Evolutionary conservation across 768 basidiomycete species (phyloP).

Genomic region (Pleurotus cornucopiae): DNA sequence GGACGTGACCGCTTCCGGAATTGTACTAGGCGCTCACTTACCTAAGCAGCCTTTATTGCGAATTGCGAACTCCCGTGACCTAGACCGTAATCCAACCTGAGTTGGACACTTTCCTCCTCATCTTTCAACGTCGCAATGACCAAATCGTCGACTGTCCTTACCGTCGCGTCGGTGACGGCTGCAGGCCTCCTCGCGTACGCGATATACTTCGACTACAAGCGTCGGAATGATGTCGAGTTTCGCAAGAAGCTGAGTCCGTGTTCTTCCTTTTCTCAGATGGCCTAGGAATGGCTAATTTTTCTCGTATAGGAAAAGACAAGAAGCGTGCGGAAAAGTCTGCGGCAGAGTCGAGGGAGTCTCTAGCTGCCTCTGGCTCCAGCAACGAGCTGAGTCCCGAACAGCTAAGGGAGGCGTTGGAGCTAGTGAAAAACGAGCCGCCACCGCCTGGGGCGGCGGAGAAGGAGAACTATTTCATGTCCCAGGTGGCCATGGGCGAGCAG

Average conservation of each 20-base stretch:
- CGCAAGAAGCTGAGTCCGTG: constrained; percentile 77
- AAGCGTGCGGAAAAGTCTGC: constrained; percentile 77
- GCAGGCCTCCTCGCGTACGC: constrained; percentile 75
- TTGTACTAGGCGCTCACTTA: neutral
- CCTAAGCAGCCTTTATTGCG: neutral
- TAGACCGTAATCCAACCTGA: neutral
- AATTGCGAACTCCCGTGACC: neutral
- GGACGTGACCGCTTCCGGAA: constrained; percentile 6
- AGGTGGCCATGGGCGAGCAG: constrained; percentile 85
- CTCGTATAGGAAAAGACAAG: constrained; percentile 79
- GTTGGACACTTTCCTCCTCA: neutral
- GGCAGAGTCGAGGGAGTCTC: constrained; percentile 44
- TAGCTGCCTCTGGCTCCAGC: constrained; percentile 21
- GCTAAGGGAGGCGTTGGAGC: constrained; percentile 59
- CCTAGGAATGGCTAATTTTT: constrained; percentile 5
- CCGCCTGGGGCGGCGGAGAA: constrained; percentile 70
- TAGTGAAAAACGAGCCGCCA: constrained; percentile 63
- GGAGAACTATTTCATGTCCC: constrained; percentile 89
- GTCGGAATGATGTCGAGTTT: constrained; percentile 84
- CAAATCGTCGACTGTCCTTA: constrained; percentile 24
- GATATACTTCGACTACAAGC: constrained; percentile 91
- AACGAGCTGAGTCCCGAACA: constrained; percentile 40
- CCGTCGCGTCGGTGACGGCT: constrained; percentile 45
- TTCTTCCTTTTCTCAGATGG: constrained; percentile 9
- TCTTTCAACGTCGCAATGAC: constrained; percentile 22